Percentiles rank a stretch among this genome's conserved stretches.
phyloP scores from a whole-genome alignment of 306 rosid genomes.

The Cucumis melo region DNA sequence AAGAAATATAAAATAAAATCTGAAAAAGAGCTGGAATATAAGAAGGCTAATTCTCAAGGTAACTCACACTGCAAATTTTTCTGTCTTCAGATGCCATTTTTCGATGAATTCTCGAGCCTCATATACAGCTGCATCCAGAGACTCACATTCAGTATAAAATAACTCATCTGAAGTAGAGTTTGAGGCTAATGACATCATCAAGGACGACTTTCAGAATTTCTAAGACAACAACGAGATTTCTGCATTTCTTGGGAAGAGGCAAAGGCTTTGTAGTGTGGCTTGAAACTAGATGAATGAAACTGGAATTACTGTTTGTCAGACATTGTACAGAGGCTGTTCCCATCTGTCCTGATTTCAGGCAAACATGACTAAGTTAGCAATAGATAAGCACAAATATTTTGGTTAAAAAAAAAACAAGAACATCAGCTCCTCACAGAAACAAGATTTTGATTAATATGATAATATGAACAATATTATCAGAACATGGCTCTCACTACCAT shows the following conservation, averaged over 20 bases:
- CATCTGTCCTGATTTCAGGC: slow-evolving; percentile 40
- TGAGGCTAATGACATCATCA: slow-evolving; percentile 45
- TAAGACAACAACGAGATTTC: slow-evolving; percentile 41
- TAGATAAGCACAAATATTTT: not conserved
- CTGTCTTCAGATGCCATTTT: slow-evolving; percentile 61
- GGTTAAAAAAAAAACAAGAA: not conserved
- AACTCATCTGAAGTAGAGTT: slow-evolving; percentile 37
- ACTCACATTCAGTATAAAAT: slow-evolving; percentile 51
- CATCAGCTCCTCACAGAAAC: not conserved
- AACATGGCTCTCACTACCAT: too few species aligned
- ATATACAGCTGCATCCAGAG: slow-evolving; percentile 48
- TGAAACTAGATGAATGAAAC: slow-evolving; percentile 76
- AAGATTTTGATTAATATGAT: not conserved
- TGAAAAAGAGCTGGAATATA: not conserved
- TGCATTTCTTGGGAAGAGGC: slow-evolving; percentile 56
- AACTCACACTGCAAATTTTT: slow-evolving; percentile 56
- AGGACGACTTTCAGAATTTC: slow-evolving; percentile 71
- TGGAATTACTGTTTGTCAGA: slow-evolving; percentile 71
- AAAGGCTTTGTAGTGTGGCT: slow-evolving; percentile 43
- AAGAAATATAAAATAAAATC: not conserved
- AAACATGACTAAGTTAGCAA: not conserved
- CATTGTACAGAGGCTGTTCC: slow-evolving; percentile 49
- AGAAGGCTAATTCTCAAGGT: not conserved
- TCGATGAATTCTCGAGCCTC: slow-evolving; percentile 68
- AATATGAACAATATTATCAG: not conserved